These are phyloP conservation scores for Immersiporthe knoxdaviesiana DNA, from an alignment of 2,329 filamentous ascomycete species.

Conservation along the genomic window DNA sequence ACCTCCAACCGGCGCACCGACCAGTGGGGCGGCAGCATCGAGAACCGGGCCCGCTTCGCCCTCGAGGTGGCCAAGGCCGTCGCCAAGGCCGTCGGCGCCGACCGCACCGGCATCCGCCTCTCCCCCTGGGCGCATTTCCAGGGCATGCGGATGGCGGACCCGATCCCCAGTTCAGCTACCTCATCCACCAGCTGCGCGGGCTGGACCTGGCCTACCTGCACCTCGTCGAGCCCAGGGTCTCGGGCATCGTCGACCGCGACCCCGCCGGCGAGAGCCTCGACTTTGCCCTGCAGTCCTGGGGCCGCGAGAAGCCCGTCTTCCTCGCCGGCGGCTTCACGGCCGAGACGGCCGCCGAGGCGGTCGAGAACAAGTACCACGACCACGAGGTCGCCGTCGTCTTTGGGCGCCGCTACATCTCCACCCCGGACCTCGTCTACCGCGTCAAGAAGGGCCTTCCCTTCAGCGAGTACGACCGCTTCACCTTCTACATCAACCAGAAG, in stretches of 20 bases:
- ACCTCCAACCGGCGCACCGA: conserved; percentile 57
- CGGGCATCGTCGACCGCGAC: conserved; percentile 35
- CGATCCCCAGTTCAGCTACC: conserved; percentile 61
- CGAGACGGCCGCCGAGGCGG: conserved; percentile 32
- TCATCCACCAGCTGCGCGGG: conserved; percentile 54
- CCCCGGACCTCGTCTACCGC: conserved; percentile 40
- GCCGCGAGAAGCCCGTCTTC: conserved; percentile 38
- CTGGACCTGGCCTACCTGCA: conserved; percentile 61
- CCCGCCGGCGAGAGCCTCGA: conserved; percentile 25
- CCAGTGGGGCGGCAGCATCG: conserved; percentile 56
- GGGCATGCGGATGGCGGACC: conserved; percentile 62
- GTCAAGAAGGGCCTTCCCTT: conserved; percentile 36
- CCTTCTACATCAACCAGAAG: conserved; percentile 36
- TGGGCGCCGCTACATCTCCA: conserved; percentile 42
- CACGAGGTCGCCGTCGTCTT: conserved; percentile 34
- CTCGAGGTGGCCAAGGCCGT: conserved; percentile 52
- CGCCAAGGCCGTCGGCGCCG: conserved; percentile 49
- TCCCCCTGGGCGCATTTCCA: conserved; percentile 62
- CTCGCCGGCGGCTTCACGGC: conserved; percentile 39
- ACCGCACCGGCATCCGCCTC: conserved; percentile 57
- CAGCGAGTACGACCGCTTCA: conserved; percentile 36
- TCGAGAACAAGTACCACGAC: conserved; percentile 29
- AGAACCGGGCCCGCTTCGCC: conserved; percentile 56
- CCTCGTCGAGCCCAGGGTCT: conserved; percentile 59
- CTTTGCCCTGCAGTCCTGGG: conserved; percentile 40